Evolutionary conservation across 1,139 yeast species (phyloP).

Genomic region (Yamadazyma mexicana): DNA sequence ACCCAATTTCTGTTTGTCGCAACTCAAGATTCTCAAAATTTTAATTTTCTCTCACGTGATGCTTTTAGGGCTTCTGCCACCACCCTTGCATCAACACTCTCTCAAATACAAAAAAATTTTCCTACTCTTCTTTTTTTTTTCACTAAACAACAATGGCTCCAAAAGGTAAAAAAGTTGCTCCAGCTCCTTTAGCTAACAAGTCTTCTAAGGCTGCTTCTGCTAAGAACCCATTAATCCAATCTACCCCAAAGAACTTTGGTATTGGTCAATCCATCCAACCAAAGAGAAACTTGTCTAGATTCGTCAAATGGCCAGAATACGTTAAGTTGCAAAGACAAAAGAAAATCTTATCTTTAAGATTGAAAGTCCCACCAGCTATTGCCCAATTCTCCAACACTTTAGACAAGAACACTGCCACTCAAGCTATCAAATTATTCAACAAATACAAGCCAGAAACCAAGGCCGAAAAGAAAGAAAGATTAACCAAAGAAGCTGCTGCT

Average conservation of each 20-base stretch:
- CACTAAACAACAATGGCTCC: constrained; percentile 39
- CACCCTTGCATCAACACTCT: constrained; percentile 2
- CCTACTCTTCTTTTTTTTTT: constrained; percentile 1
- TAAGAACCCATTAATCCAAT: constrained; percentile 42
- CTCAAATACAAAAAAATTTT: constrained; percentile 9
- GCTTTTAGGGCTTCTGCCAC: constrained; percentile 6
- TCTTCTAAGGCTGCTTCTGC: constrained; percentile 22
- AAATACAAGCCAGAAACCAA: constrained; percentile 97
- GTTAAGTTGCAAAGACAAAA: constrained; percentile 90
- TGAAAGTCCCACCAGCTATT: constrained; percentile 98
- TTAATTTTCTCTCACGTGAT: constrained; percentile 7
- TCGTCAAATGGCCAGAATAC: constrained; percentile 97
- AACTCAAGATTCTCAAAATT: no score
- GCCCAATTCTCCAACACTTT: constrained; percentile 93
- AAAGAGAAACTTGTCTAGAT: constrained; percentile 66
- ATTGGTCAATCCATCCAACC: constrained; percentile 45
- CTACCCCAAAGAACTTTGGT: constrained; percentile 43
- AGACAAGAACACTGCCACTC: constrained; percentile 98
- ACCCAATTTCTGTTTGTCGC: no score
- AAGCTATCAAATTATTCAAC: constrained; percentile 94
- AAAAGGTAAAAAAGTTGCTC: constrained; percentile 54
- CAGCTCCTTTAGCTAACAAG: constrained; percentile 51
- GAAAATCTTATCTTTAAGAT: constrained; percentile 91
- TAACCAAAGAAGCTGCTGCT: constrained; percentile 98
- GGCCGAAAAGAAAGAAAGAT: constrained; percentile 98